Evolutionary conservation across 495 filamentous ascomycete genomes (phyloP), one percentile per base, ranked within the genome.

Genomic region (Aspergillus ostianus): DNA sequence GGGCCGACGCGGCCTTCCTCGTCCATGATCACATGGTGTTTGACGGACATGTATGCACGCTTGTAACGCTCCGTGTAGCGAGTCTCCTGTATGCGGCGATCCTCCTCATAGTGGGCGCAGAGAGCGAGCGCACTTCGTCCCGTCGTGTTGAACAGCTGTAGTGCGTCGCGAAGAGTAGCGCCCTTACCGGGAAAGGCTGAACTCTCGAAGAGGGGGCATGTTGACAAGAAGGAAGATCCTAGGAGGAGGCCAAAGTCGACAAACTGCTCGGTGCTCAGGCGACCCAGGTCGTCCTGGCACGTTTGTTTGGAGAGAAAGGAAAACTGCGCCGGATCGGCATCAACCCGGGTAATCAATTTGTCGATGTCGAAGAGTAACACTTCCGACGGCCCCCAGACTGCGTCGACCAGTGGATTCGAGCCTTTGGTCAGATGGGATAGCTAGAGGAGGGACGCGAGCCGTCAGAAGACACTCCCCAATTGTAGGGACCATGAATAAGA

Each of bases 351-450:
- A 65, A 98, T 91, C 56, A 97, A 75, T 68, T 90, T 91, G 30
- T 91, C 87, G 51, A 93, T 83, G 36, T 92, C 90, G 65, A 93
- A 98, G 26, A 97, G 79, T 59, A 99, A 84, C 18, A 91, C 77
- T 70, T 97, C 93, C n/a, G 92, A 85, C 3, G 91, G 84, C 30
- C 91, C 93, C 72, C 89, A 91, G 60, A 97, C 80, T 19, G 88
- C 88, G 58, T 92, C 90, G 56, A 90, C 81, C 52, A 89, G 83
- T 44, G 85, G 83, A 26, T 80, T 86, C 49, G 85, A 80, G 55
- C 84, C 81, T 67, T 87, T 84, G 57, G 89, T 84, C 53, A 96
- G 85, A 70, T 95, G 92, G 49, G 89, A 87, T 57, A 98, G 84
- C 92, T 97, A 64, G 51, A 41, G 29, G 3, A 23, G 44, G 9